These are phyloP conservation scores for Boletus smithii DNA, from an alignment of 1,284 basidiomycete genomes.

Conservation along the genomic window DNA sequence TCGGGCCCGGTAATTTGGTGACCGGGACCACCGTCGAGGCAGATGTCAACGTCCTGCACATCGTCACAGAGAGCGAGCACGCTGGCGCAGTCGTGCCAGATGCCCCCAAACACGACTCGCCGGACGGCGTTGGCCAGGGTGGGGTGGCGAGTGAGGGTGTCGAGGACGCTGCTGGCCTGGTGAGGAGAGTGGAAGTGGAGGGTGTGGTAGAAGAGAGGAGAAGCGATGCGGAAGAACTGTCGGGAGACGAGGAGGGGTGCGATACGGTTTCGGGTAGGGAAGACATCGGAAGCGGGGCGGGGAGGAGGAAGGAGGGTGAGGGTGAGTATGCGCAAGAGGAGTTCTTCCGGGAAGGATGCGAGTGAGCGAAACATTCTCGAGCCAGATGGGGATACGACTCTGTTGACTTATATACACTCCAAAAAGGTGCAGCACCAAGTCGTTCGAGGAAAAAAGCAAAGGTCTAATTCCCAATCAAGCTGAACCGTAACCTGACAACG, in stretches of 20 bases:
- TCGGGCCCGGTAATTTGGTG: background rate
- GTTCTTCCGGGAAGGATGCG: constrained; percentile 54
- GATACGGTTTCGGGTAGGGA: constrained; percentile 24
- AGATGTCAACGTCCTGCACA: constrained; percentile 43
- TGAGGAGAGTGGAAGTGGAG: constrained; percentile 39
- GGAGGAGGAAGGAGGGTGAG: constrained; percentile 39
- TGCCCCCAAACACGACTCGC: constrained; percentile 36
- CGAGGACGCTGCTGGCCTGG: constrained; percentile 40
- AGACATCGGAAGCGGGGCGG: constrained; percentile 34
- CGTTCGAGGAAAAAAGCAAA: too few species aligned
- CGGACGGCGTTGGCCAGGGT: constrained; percentile 39
- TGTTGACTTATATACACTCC: constrained; percentile 13
- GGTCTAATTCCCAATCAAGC: too few species aligned
- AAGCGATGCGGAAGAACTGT: constrained; percentile 49
- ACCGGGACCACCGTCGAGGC: constrained; percentile 39
- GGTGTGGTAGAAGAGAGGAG: constrained; percentile 50
- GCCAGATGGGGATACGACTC: too few species aligned
- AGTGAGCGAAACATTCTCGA: constrained; percentile 19
- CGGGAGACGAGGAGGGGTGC: constrained; percentile 48
- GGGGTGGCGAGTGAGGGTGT: constrained; percentile 38
- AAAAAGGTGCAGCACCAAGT: too few species aligned
- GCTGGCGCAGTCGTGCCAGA: constrained; percentile 27
- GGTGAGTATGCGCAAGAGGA: constrained; percentile 50
- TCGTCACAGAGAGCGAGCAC: constrained; percentile 33
- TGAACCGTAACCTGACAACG: too few species aligned